Evolutionary conservation across 371 early-diverging fungal genomes (phyloP).

Genomic region (Mucor piriformis): DNA sequence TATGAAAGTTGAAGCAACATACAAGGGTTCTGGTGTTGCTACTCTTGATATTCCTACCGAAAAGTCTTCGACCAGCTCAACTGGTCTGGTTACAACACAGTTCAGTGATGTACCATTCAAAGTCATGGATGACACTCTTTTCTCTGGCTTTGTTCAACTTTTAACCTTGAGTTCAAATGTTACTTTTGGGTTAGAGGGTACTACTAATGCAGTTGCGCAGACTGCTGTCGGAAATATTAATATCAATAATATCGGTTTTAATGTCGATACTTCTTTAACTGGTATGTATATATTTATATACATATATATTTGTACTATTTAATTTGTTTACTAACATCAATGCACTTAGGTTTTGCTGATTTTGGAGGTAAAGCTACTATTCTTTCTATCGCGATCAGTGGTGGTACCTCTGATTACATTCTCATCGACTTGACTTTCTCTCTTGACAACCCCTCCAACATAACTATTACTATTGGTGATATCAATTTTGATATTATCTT

Average conservation of each 20-base stretch:
- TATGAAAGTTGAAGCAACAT: constrained; percentile 46
- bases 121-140: constrained; percentile 41
- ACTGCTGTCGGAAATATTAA: constrained; percentile 59
- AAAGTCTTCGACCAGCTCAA: constrained; percentile 43
- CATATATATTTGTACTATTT: too few species aligned
- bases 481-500: constrained; percentile 48
- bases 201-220: constrained; percentile 49
- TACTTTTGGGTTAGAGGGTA: constrained; percentile 56
- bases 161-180: constrained; percentile 46
- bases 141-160: constrained; percentile 50
- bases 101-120: constrained; percentile 54
- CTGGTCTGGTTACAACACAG: constrained; percentile 49
- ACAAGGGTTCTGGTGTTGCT: constrained; percentile 44
- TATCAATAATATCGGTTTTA: constrained; percentile 51
- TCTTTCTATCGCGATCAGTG: constrained; percentile 37
- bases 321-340: constrained; percentile 1
- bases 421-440: constrained; percentile 40
- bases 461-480: constrained; percentile 57
- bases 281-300: constrained; percentile 32
- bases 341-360: constrained; percentile 39
- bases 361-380: constrained; percentile 50
- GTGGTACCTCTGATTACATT: constrained; percentile 45
- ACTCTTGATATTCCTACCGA: constrained; percentile 51
- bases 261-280: constrained; percentile 52
- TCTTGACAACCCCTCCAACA: constrained; percentile 56